Conservation (phyloP, 2,329 filamentous ascomycete genomes). For the Anthostomella pinea region DNA sequence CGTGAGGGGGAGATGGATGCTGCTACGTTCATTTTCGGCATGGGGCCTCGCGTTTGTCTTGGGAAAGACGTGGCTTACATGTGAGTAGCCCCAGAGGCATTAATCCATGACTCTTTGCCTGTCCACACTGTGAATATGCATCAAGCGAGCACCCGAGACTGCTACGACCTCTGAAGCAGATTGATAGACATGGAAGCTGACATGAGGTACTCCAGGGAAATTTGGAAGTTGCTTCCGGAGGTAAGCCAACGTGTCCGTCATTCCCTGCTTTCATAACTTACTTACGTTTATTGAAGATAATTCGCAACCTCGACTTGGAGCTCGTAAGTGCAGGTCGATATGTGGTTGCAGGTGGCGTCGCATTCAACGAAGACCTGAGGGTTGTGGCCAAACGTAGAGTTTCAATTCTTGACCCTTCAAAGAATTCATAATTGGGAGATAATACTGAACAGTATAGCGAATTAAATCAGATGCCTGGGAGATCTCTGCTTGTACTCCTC, state of each 20-base stretch:
- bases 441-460: too few relatives aligned
- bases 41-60: constrained; percentile 1
- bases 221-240: constrained; percentile 3
- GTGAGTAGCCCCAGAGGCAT: background rate
- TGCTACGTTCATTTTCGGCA: constrained; percentile 3
- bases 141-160: too few relatives aligned
- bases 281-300: background rate
- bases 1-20: constrained; percentile 1
- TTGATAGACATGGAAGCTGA: background rate
- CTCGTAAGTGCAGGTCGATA: background rate
- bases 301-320: constrained; percentile 2
- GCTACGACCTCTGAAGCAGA: too few relatives aligned
- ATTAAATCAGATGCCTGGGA: too few relatives aligned
- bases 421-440: too few relatives aligned
- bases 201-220: background rate
- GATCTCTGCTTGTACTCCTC: too few relatives aligned
- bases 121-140: too few relatives aligned
- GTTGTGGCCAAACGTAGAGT: too few relatives aligned
- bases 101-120: too few relatives aligned
- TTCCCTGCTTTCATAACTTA: background rate
- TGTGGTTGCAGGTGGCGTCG: constrained; percentile 1
- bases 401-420: too few relatives aligned
- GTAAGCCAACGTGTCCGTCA: too few relatives aligned
- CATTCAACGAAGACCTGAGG: constrained; percentile 2
- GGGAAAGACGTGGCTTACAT: constrained; percentile 2